Evolutionary conservation across 805 yeast species (phyloP), one percentile per base, ranked within the genome.

Genomic region (Starmerella vitae): DNA sequence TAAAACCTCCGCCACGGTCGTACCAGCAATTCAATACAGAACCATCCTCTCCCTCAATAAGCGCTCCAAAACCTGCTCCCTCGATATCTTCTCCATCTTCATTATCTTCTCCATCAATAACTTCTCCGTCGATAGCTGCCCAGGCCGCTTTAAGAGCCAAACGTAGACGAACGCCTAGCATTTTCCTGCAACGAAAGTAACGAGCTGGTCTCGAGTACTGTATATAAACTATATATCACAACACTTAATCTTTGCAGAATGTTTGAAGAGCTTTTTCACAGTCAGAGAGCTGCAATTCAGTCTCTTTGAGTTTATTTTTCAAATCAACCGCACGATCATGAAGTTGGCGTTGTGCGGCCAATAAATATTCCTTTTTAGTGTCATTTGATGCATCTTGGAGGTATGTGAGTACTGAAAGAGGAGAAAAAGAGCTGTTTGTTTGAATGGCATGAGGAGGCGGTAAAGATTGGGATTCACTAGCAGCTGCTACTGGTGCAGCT

Each of bases 291-390:
- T 55, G 44, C 13, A 36, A 28, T 44, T 55, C 59, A 15, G 55
- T 52, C 32, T 44, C 47, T 8, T 37, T 41, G 19, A 61, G 43
- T 34, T 53, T 49, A 30, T 38, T 43, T 20, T 49, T 48, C 18
- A 52, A 50, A 31, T 48, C 47, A 6, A 43, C 51, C 8, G 59
- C 49, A 41, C 57, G 57, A 39, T 59, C 64, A 31, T 51, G 52
- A n/a, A 56, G 48, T 36, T 51, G 55, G 25, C 55, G 44, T 20
- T 59, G 57, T 33, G 57, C 58, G 2, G 56, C 56, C 20, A 54
- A 43, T 18, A 61, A 39, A 27, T 49, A 57, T 39, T 58, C 64
- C 33, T 53, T 51, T 9, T 52, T 53, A 12, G 58, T 48, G 29
- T 55, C 54, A 20, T 27, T 26, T 3, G 50, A 47, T 3, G 50